These are phyloP conservation scores for Metrosideros polymorpha DNA, from an alignment of 441 rosid genomes.

Conservation along the genomic window DNA sequence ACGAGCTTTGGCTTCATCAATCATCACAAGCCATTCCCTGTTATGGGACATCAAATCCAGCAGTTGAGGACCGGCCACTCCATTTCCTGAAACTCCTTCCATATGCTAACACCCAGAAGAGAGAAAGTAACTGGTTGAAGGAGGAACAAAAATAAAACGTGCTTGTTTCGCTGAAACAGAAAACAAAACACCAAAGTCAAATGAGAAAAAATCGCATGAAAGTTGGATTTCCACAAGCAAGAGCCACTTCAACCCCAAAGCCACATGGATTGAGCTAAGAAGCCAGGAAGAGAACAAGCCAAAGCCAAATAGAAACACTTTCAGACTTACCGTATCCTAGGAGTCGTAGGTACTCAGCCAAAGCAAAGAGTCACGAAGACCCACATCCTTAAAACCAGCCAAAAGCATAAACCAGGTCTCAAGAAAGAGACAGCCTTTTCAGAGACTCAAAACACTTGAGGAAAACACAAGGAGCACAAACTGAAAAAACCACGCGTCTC, in stretches of 20 bases:
- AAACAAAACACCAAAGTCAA: neutral
- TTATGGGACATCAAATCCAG: slow-evolving; percentile 38
- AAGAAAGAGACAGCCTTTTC: neutral
- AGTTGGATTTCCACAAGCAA: neutral
- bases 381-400: slow-evolving; percentile 14
- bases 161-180: neutral
- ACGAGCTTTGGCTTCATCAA: neutral
- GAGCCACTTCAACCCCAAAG: neutral
- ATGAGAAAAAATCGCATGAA: neutral
- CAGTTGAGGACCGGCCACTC: slow-evolving; percentile 30
- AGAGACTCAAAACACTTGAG: neutral
- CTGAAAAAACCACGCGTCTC: neutral
- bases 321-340: slow-evolving; percentile 2
- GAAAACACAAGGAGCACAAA: neutral
- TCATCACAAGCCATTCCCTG: slow-evolving; percentile 24
- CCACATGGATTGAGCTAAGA: neutral
- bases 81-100: slow-evolving; percentile 39
- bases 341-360: slow-evolving; percentile 6
- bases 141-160: neutral
- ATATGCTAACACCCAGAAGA: slow-evolving; percentile 4
- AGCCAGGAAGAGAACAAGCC: neutral
- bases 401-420: neutral
- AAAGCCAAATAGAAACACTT: neutral
- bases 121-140: neutral
- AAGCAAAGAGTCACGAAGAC: slow-evolving; percentile 15